Conservation (phyloP, 2,329 filamentous ascomycete species). For the Tolypocladium tundrense region DNA sequence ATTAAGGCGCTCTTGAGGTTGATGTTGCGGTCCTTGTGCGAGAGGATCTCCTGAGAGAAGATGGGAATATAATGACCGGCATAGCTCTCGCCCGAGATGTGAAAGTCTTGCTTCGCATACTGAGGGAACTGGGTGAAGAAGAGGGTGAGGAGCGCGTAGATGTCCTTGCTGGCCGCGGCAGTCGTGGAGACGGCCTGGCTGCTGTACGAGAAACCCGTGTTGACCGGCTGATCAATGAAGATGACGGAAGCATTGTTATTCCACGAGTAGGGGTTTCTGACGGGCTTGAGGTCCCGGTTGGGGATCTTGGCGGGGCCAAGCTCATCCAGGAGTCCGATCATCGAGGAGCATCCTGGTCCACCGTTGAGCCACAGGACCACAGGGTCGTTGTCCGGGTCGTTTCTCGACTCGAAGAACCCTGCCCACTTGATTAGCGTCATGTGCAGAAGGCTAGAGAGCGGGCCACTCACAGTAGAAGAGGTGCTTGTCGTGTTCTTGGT, state of each 20-base stretch:
- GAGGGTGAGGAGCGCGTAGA: conserved; percentile 89
- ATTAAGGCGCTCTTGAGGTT: conserved; percentile 93
- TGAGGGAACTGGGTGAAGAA: conserved; percentile 99
- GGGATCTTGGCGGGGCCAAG: conserved; percentile 72
- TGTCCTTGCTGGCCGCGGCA: conserved; percentile 88
- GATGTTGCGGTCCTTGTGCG: conserved; percentile 92
- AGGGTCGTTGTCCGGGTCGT: conserved; percentile 23
- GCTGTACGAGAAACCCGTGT: conserved; percentile 28
- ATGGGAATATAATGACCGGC: conserved; percentile 92
- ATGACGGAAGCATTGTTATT: conserved; percentile 56
- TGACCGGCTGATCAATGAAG: conserved; percentile 55
- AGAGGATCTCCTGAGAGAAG: conserved; percentile 81
- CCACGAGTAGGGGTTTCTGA: conserved; percentile 50
- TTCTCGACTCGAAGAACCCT: conserved; percentile 47
- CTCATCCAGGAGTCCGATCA: conserved; percentile 42
- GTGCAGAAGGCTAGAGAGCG: conserved; percentile 5
- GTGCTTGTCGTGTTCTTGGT: conserved; percentile 93
- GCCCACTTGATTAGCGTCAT: conserved; percentile 3
- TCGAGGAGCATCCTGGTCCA: conserved; percentile 22
- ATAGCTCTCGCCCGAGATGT: conserved; percentile 93
- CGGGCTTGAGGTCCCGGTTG: conserved; percentile 16
- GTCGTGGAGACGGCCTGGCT: conserved; percentile 82
- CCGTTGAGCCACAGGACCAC: conserved; percentile 46
- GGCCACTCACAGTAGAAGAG: conserved; percentile 79
- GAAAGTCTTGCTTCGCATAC: conserved; percentile 89